A percentile compares a stretch with the other conserved stretches of the same genome.
phyloP scores from a whole-genome alignment of 2,329 filamentous ascomycete species.

The Ustulina deusta region DNA sequence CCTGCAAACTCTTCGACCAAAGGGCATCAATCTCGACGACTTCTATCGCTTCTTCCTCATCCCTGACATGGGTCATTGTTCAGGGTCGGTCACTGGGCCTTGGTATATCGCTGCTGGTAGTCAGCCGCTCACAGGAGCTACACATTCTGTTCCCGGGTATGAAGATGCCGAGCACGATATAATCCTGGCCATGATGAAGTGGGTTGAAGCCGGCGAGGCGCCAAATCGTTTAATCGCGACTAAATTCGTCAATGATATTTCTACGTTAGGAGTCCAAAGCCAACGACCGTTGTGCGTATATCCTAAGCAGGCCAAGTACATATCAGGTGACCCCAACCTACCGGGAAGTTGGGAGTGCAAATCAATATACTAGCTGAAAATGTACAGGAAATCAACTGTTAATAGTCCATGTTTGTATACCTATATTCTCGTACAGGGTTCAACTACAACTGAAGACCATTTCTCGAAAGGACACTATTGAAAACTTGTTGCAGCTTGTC shows the following conservation, averaged over 20 bases:
- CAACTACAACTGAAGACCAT: conserved; percentile 12
- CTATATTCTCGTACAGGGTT: background rate
- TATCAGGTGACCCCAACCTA: conserved; percentile 42
- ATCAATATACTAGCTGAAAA: conserved; percentile 38
- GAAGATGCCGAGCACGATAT: conserved; percentile 53
- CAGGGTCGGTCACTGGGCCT: conserved; percentile 47
- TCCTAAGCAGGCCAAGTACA: conserved; percentile 48
- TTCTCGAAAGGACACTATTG: conserved; percentile 38
- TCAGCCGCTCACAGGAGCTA: conserved; percentile 46
- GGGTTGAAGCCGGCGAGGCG: conserved; percentile 53
- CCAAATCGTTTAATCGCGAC: conserved; percentile 48
- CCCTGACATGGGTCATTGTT: conserved; percentile 64
- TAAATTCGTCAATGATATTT: conserved; percentile 48
- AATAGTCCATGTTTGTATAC: conserved; percentile 3
- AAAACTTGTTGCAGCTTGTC: conserved; percentile 43
- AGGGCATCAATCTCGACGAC: conserved; percentile 54
- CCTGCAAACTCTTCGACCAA: conserved; percentile 43
- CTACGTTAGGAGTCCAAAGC: conserved; percentile 41
- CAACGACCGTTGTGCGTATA: conserved; percentile 49
- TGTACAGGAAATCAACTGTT: background rate
- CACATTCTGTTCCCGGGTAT: conserved; percentile 53
- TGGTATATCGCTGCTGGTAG: conserved; percentile 51
- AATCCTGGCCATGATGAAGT: conserved; percentile 53
- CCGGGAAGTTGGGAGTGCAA: conserved; percentile 47
- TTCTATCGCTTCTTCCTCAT: conserved; percentile 63